These are phyloP conservation scores for Theobroma grandiflorum DNA, from an alignment of 441 rosid genomes.

Conservation along the genomic window DNA sequence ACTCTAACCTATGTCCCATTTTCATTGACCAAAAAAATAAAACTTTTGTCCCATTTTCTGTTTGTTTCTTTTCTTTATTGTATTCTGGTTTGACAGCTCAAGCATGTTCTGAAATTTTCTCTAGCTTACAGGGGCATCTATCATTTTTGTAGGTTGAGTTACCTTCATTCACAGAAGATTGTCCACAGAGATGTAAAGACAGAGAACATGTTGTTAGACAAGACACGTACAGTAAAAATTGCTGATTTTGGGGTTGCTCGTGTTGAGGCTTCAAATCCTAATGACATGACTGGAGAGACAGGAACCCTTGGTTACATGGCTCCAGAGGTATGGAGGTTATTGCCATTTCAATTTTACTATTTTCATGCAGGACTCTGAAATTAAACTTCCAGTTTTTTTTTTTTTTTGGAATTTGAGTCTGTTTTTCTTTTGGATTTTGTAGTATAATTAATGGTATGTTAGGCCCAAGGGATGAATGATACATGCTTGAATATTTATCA, in stretches of 20 bases:
- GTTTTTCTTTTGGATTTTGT: not conserved
- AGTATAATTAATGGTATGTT: not conserved
- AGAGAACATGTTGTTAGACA: conserved; percentile 94
- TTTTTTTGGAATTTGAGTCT: not conserved
- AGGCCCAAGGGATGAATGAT: not conserved
- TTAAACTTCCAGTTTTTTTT: not conserved
- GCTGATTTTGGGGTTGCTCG: conserved; percentile 99
- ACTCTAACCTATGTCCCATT: conserved; percentile 21
- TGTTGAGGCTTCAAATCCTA: conserved; percentile 94
- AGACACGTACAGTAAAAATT: conserved; percentile 81
- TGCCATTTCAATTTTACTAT: not conserved
- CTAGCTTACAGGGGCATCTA: not conserved
- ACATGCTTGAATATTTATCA: not conserved
- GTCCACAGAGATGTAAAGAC: conserved; percentile 98
- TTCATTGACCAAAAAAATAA: not conserved
- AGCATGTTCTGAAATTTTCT: conserved; percentile 16
- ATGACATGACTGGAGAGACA: conserved; percentile 98
- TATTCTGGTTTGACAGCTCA: not conserved
- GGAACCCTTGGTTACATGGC: conserved; percentile 99
- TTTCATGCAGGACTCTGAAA: not conserved
- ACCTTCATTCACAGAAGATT: conserved; percentile 92
- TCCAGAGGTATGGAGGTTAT: conserved; percentile 73
- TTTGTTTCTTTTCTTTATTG: not conserved
- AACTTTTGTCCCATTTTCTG: not conserved
- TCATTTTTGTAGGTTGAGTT: conserved; percentile 73